Percentiles rank a stretch among this genome's conserved stretches.
Evolutionary conservation across 768 basidiomycete species (phyloP).

Genomic region (Candolleomyces efflorescens): DNA sequence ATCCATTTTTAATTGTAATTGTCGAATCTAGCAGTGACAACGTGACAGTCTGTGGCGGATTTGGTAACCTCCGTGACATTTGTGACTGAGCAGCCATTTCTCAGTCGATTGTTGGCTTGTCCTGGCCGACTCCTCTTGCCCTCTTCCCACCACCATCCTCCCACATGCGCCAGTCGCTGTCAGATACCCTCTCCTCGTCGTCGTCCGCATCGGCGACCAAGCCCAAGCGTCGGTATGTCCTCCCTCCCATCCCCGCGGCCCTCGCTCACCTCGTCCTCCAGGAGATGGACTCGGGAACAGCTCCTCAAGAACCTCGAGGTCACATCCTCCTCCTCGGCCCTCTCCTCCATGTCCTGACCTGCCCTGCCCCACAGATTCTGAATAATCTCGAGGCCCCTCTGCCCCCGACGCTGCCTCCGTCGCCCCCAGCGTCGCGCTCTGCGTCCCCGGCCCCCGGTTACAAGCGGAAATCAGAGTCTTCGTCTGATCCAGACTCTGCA

Average conservation of each 20-base stretch:
- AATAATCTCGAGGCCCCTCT: constrained; percentile 37
- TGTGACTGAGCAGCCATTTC: constrained; percentile 14
- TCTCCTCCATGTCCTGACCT: constrained; percentile 5
- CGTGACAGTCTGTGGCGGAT: constrained; percentile 18
- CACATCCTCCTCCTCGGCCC: constrained; percentile 2
- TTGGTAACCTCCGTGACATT: constrained; percentile 22
- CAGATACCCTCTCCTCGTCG: constrained; percentile 15
- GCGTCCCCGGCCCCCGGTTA: constrained; percentile 39
- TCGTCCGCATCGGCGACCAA: constrained; percentile 17
- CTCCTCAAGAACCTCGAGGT: constrained; percentile 48
- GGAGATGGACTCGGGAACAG: constrained; percentile 47
- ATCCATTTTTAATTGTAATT: background rate
- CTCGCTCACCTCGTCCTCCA: constrained; percentile 24
- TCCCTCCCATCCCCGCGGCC: constrained; percentile 12
- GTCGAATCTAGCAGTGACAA: background rate
- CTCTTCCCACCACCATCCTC: constrained; percentile 42
- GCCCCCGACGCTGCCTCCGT: constrained; percentile 45
- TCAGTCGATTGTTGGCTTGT: constrained; percentile 37
- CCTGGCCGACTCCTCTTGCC: constrained; percentile 32
- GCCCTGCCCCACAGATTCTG: constrained; percentile 32
- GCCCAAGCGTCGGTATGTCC: constrained; percentile 32
- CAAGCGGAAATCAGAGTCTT: constrained; percentile 46
- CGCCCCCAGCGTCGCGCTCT: constrained; percentile 47
- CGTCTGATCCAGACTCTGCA: constrained; percentile 30
- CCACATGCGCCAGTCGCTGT: constrained; percentile 18